Evolutionary conservation across 2,329 filamentous ascomycete genomes (phyloP).

Genomic region (Fusarium graminum): DNA sequence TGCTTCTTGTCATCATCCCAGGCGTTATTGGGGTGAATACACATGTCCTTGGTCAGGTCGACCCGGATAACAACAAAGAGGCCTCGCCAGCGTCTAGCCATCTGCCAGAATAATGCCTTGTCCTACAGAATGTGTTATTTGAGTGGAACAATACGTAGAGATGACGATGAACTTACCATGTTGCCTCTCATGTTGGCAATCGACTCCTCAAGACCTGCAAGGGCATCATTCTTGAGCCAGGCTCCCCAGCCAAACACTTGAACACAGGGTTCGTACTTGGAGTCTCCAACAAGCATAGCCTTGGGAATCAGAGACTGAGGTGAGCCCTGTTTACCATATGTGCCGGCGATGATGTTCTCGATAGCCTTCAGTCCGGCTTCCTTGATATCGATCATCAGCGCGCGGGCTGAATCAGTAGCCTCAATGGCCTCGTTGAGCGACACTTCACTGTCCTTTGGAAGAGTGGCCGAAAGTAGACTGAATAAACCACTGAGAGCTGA

Average conservation of each 20-base stretch:
- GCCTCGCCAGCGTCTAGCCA: slow-evolving; percentile 6
- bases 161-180: not conserved
- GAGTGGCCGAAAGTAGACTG: not conserved
- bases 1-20: slow-evolving; percentile 4
- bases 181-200: not conserved
- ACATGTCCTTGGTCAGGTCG: slow-evolving; percentile 10
- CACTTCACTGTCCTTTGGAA: too few relatives aligned
- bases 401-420: not conserved
- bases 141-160: not conserved
- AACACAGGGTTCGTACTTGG: slow-evolving; percentile 3
- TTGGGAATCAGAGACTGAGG: not conserved
- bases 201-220: not conserved
- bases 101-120: slow-evolving; percentile 17
- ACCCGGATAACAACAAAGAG: slow-evolving; percentile 16
- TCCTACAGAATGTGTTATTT: not conserved
- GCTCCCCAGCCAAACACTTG: slow-evolving; percentile 8
- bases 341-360: not conserved
- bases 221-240: not conserved
- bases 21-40: slow-evolving; percentile 17
- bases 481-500: slow-evolving; percentile 2
- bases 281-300: slow-evolving; percentile 4
- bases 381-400: not conserved
- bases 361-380: not conserved
- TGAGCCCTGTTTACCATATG: not conserved
- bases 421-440: not conserved